Evolutionary conservation across 192 early-diverging fungal species (phyloP).

Genomic region (Coemansia furcata): DNA sequence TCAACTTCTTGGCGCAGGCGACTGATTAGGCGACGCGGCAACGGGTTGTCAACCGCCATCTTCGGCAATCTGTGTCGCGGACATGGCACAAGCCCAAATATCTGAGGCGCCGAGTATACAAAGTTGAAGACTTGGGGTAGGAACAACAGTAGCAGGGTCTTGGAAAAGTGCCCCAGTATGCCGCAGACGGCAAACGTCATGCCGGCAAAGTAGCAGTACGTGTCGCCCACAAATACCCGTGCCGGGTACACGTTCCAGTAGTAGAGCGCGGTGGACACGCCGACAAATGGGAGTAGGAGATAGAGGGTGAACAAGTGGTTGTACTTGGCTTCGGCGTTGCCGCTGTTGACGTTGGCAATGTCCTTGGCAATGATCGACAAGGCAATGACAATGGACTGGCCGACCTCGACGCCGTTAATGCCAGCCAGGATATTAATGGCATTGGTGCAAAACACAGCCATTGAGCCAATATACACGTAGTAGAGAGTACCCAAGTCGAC

Average conservation of each 20-base stretch:
- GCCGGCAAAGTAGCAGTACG: constrained; percentile 96
- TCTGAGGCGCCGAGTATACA: constrained; percentile 89
- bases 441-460: constrained; percentile 94
- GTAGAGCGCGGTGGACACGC: constrained; percentile 77
- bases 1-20: constrained; percentile 20
- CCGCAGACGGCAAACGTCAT: constrained; percentile 99
- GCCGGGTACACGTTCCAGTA: constrained; percentile 94
- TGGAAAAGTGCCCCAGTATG: constrained; percentile 90
- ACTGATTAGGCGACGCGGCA: constrained; percentile 12
- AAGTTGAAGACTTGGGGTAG: constrained; percentile 98
- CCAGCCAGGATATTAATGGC: constrained; percentile 98
- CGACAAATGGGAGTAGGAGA: constrained; percentile 90
- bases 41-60: constrained; percentile 23
- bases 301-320: constrained; percentile 85
- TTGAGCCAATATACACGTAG: constrained; percentile 87
- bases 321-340: constrained; percentile 61
- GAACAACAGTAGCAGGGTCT: constrained; percentile 91
- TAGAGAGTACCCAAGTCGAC: constrained; percentile 88
- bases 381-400: constrained; percentile 90
- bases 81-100: constrained; percentile 92
- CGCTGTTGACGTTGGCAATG: constrained; percentile 34
- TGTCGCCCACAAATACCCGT: constrained; percentile 92
- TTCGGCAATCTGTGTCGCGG: constrained; percentile 92
- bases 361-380: constrained; percentile 68
- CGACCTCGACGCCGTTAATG: constrained; percentile 96